These are phyloP conservation scores for Aegilops sharonensis DNA, from an alignment of 176 grass and related monocot species.

Conservation along the genomic window DNA sequence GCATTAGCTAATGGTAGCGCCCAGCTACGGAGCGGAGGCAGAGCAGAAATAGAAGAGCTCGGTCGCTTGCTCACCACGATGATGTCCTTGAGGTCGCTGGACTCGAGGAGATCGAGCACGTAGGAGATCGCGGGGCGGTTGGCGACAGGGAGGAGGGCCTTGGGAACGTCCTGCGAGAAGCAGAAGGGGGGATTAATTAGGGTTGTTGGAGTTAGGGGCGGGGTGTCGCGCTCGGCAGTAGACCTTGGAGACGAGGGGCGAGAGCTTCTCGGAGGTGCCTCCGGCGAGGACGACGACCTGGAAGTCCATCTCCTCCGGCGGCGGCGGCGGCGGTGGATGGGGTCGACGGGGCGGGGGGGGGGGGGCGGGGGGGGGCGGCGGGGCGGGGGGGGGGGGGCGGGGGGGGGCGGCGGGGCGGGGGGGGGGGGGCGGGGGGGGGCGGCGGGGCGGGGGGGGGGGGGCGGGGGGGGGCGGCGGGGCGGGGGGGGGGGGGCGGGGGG, in stretches of 20 bases:
- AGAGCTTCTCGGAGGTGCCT: slow-evolving; percentile 72
- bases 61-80: slow-evolving; percentile 58
- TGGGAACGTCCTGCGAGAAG: slow-evolving; percentile 75
- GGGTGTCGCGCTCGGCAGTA: neutral
- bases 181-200: slow-evolving; percentile 18
- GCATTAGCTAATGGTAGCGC: slow-evolving; percentile 28
- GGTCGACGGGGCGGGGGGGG: slow-evolving; percentile 19
- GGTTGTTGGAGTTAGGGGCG: neutral
- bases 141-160: slow-evolving; percentile 86
- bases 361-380: too few relatives aligned
- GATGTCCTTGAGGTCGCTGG: slow-evolving; percentile 87
- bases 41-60: slow-evolving; percentile 10
- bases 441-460: too few relatives aligned
- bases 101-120: slow-evolving; percentile 83
- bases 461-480: too few relatives aligned
- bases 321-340: neutral
- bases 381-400: too few relatives aligned
- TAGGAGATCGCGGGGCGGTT: slow-evolving; percentile 90
- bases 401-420: too few relatives aligned
- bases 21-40: neutral
- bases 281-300: slow-evolving; percentile 97
- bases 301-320: slow-evolving; percentile 70
- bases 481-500: too few relatives aligned
- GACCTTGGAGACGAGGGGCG: slow-evolving; percentile 84
- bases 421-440: too few relatives aligned